These are phyloP conservation scores for Cystobasidium slooffiae DNA, from an alignment of 1,284 basidiomycete species.

Conservation along the genomic window DNA sequence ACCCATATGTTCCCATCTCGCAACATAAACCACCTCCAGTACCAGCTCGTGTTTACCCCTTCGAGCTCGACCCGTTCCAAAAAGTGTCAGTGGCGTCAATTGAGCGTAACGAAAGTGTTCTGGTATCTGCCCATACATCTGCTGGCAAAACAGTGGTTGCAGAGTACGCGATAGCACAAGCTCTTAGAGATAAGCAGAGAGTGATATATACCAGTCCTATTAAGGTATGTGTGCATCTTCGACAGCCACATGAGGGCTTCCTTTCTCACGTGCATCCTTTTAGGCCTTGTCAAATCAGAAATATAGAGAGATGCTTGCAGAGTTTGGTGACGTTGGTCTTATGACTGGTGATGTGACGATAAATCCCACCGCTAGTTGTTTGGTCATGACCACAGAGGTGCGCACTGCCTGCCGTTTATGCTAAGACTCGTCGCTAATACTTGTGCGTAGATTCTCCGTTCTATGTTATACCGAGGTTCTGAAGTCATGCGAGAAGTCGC, in stretches of 20 bases:
- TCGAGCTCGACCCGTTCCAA: conserved; percentile 97
- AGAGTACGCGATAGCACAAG: conserved; percentile 98
- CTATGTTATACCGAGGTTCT: conserved; percentile 97
- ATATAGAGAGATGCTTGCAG: conserved; percentile 94
- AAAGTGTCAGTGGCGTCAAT: conserved; percentile 92
- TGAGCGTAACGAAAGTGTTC: conserved; percentile 89
- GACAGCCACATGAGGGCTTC: too few species aligned
- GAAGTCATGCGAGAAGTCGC: conserved; percentile 99
- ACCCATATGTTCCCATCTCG: conserved; percentile 87
- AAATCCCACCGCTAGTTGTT: conserved; percentile 92
- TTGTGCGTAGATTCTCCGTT: conserved; percentile 80
- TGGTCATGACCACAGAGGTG: conserved; percentile 99
- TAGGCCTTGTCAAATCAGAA: conserved; percentile 98
- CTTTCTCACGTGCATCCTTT: conserved; percentile 43
- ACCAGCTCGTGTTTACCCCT: conserved; percentile 91
- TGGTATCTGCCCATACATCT: conserved; percentile 98
- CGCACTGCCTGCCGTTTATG: conserved; percentile 48
- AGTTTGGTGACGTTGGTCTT: conserved; percentile 95
- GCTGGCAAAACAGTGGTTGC: conserved; percentile 99
- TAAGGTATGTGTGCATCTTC: conserved; percentile 70
- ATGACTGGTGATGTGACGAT: conserved; percentile 99
- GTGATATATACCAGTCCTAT: conserved; percentile 99
- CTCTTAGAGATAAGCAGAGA: conserved; percentile 86
- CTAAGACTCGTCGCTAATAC: conserved; percentile 15
- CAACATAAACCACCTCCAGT: conserved; percentile 89